Evolutionary conservation across 768 basidiomycete species (phyloP).

Genomic region (Gymnopilus junonius): DNA sequence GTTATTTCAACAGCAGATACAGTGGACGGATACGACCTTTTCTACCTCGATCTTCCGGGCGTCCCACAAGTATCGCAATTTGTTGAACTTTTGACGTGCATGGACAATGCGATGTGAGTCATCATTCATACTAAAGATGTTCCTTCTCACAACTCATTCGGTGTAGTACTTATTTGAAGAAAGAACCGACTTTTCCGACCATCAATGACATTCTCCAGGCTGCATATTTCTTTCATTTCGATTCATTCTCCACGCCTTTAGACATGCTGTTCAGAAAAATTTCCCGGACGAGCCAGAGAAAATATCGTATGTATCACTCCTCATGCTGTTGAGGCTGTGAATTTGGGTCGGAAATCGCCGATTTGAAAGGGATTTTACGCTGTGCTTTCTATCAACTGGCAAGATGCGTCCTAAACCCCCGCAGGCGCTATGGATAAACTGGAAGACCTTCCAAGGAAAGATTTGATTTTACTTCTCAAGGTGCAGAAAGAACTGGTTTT

Average conservation of each 20-base stretch:
- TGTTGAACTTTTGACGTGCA: background rate
- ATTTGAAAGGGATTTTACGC: background rate
- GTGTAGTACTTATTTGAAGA: background rate
- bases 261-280: background rate
- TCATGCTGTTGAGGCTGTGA: background rate
- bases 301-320: background rate
- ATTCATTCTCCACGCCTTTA: background rate
- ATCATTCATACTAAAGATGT: background rate
- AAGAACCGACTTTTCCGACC: background rate
- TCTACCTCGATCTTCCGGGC: conserved; percentile 2
- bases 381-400: background rate
- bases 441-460: background rate
- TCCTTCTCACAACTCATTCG: background rate
- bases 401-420: background rate
- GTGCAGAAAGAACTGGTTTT: background rate
- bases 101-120: background rate
- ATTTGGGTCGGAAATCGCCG: background rate
- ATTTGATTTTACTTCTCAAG: background rate
- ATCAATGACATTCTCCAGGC: background rate
- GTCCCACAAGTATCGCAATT: background rate
- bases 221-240: background rate
- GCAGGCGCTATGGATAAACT: background rate
- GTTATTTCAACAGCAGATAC: background rate
- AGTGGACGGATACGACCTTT: conserved; percentile 7
- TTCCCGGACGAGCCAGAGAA: background rate